Percentiles rank a stretch among this genome's conserved stretches.
Conservation (phyloP, 176 grass and related monocot species). For the Triticum urartu region DNA sequence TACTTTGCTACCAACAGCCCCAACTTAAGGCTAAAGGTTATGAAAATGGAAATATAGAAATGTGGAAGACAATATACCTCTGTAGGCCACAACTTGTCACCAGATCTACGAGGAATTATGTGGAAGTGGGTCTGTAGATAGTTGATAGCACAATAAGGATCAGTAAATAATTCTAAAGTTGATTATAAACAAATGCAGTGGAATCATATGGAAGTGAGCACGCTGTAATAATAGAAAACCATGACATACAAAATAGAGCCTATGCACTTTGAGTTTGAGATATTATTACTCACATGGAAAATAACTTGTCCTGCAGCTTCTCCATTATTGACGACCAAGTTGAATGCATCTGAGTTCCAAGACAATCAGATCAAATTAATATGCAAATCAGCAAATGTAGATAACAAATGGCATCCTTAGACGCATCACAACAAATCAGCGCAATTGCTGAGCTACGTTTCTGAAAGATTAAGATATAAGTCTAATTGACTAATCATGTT, state of each 20-base stretch:
- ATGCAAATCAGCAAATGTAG: not conserved
- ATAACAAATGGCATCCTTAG: not conserved
- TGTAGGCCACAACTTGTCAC: conserved; percentile 70
- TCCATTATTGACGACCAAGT: conserved; percentile 87
- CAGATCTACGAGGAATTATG: conserved; percentile 79
- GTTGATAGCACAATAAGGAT: not conserved
- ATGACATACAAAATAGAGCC: not conserved
- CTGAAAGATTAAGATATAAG: not conserved
- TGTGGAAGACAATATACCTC: conserved; percentile 46
- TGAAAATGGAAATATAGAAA: not conserved
- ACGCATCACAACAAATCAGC: not conserved
- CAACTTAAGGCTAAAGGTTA: not conserved
- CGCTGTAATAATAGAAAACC: not conserved
- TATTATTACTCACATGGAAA: conserved; percentile 69
- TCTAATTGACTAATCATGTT: not conserved
- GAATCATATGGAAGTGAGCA: not conserved
- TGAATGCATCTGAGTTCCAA: conserved; percentile 67
- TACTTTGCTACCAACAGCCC: not conserved
- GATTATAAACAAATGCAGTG: not conserved
- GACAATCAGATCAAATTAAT: conserved; percentile 4
- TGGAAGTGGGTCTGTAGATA: conserved; percentile 81
- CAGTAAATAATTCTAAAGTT: not conserved
- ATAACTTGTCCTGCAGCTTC: conserved; percentile 84
- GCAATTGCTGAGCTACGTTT: not conserved
- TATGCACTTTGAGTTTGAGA: not conserved